Base-by-base conservation (phyloP, 805 yeast species). In the Ogataea polymorpha region DNA sequence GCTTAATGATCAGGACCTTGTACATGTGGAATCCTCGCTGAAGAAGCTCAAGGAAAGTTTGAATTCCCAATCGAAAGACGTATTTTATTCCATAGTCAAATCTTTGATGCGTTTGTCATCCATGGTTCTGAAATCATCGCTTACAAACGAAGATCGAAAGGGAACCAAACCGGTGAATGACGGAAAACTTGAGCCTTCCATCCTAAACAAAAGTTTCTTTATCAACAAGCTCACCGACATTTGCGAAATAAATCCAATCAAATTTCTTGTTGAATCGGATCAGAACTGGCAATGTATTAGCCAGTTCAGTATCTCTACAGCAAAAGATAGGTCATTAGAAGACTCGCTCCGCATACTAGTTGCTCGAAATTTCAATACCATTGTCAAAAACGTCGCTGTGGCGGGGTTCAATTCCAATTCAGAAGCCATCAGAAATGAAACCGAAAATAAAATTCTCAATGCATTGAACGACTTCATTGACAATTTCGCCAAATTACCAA, bases 31-130 rank as follows among this genome's bases (percentile, higher is more conserved):
- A 34, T 61, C 56, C 5, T 76, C 90, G 1, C 61, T 80, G 13
- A 61, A 63, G n/a, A 83, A 80, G 45, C 66, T 90, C 23, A 62
- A 75, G 41, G 89, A 82, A 21, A 79, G 83, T 37, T 72, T 91
- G 1, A 62, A 63, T 11, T 72, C 71, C 6, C 85, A 80, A 44
- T 72, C 80, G 1, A 62, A 66, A 2, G 59, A 61, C 0, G 73
- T 88, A 1, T 78, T 80, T 43, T 39, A 55, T 5, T 69, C 67
- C 6, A 58, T 89, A 15, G 40, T 82, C 1, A 50, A 58, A 1
- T 71, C 82, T 0, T 51, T 82, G 27, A 67, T 74, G 9, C 55
- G 57, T 0, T 62, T 80, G 11, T 73, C 78, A 2, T 58, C 62
- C 14, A 49, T 47, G 2, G 57, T 58, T 12, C 36, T 55, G 12